These are phyloP conservation scores for Leucosporidium creatinivorum DNA, from an alignment of 768 basidiomycete genomes.

Conservation along the genomic window DNA sequence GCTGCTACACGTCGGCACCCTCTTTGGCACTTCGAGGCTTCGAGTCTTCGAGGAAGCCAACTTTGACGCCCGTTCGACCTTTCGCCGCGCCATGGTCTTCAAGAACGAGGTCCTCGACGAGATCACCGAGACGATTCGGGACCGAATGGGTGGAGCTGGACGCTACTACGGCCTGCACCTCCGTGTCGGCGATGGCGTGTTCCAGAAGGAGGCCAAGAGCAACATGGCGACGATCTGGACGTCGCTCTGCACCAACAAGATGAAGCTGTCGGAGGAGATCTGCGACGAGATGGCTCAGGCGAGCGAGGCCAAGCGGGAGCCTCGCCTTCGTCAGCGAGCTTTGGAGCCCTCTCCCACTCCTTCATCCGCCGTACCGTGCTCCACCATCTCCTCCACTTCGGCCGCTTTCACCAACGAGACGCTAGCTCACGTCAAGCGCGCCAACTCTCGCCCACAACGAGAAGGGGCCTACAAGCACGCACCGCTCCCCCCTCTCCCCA, in stretches of 20 bases:
- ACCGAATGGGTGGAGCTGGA: constrained; percentile 44
- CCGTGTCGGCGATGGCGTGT: constrained; percentile 62
- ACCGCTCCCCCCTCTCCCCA: constrained; percentile 34
- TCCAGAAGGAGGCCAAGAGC: constrained; percentile 45
- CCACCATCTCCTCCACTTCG: too few species aligned
- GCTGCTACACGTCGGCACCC: constrained; percentile 62
- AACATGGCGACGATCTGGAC: constrained; percentile 55
- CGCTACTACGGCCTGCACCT: constrained; percentile 60
- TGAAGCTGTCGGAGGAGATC: constrained; percentile 46
- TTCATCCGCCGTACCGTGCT: neutral
- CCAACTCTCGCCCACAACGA: constrained; percentile 31
- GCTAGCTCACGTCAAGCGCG: constrained; percentile 18
- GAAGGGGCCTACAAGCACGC: constrained; percentile 32
- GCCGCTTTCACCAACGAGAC: neutral
- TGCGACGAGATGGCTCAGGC: constrained; percentile 34
- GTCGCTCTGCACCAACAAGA: constrained; percentile 50
- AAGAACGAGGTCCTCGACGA: constrained; percentile 48
- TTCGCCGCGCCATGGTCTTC: constrained; percentile 57
- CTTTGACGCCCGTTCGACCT: constrained; percentile 46
- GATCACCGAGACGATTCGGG: constrained; percentile 48
- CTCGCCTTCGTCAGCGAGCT: neutral
- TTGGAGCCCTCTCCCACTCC: neutral
- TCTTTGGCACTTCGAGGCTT: constrained; percentile 69
- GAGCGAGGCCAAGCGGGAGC: neutral
- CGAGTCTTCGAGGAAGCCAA: constrained; percentile 48